Conservation (phyloP, 768 basidiomycete genomes). For the Royoungia palumana region DNA sequence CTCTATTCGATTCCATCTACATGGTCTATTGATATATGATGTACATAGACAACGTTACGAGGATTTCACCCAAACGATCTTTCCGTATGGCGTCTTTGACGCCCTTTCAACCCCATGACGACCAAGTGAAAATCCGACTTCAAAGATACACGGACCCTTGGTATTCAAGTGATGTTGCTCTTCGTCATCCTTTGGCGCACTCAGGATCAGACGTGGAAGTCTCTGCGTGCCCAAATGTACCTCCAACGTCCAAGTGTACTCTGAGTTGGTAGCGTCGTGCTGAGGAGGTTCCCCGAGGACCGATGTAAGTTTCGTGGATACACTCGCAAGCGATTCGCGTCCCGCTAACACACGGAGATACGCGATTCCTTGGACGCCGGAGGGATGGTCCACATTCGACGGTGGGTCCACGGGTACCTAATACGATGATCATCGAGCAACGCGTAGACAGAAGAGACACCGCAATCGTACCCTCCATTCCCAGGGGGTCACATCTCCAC, state of each 20-base stretch:
- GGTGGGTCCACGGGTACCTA: conserved; percentile 51
- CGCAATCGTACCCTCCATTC: conserved; percentile 45
- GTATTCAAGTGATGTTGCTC: conserved; percentile 32
- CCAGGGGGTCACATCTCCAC: conserved; percentile 67
- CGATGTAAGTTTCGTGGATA: conserved; percentile 42
- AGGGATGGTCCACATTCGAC: conserved; percentile 49
- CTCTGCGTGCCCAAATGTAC: conserved; percentile 21
- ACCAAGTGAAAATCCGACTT: conserved; percentile 49
- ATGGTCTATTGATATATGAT: no score
- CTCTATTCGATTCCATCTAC: no score
- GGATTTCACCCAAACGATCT: conserved; percentile 40
- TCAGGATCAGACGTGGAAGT: conserved; percentile 37
- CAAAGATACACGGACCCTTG: conserved; percentile 43
- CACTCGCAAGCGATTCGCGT: conserved; percentile 23
- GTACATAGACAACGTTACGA: neutral
- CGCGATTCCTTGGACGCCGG: conserved; percentile 47
- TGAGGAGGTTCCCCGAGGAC: conserved; percentile 45
- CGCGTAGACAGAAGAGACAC: neutral
- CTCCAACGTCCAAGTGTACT: conserved; percentile 44
- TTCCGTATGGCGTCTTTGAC: conserved; percentile 47
- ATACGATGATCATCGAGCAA: neutral
- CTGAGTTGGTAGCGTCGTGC: conserved; percentile 18
- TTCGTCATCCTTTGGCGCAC: conserved; percentile 33
- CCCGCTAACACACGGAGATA: conserved; percentile 44
- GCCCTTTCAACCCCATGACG: conserved; percentile 29